A percentile compares a stretch with the other conserved stretches of the same genome.
Evolutionary conservation across 352 stramenopile genomes (phyloP).

Genomic region (Aphanomyces cochlioides): DNA sequence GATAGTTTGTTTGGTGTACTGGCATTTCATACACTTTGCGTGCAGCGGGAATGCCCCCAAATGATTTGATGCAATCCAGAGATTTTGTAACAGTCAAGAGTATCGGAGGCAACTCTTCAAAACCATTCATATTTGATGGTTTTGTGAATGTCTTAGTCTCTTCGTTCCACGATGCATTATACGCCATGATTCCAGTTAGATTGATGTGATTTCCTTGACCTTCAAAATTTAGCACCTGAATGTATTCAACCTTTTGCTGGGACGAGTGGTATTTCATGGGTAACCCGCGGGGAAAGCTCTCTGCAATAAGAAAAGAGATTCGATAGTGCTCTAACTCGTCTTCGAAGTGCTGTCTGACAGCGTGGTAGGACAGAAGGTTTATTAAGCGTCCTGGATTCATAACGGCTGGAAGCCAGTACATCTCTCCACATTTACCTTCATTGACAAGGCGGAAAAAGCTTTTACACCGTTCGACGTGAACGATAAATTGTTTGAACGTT

Average conservation of each 20-base stretch:
- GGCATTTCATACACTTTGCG: conserved; percentile 17
- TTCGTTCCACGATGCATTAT: conserved; percentile 22
- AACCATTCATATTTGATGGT: background rate
- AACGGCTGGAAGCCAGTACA: conserved; percentile 25
- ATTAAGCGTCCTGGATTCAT: background rate
- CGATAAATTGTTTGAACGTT: background rate
- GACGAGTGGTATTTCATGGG: too few relatives aligned
- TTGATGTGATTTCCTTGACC: background rate
- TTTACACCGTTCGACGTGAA: conserved; percentile 7
- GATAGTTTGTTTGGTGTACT: conserved; percentile 12
- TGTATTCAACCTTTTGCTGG: too few relatives aligned
- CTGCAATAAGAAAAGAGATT: conserved; percentile 6
- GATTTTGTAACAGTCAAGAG: background rate
- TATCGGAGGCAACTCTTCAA: conserved; percentile 19
- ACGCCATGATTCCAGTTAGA: conserved; percentile 12
- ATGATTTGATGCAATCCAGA: background rate
- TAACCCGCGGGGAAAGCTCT: background rate
- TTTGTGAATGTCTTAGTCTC: background rate
- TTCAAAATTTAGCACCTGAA: background rate
- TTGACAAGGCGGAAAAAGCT: conserved; percentile 12
- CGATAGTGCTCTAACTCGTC: too few relatives aligned
- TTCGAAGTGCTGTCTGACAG: background rate
- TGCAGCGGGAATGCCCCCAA: background rate
- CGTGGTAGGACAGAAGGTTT: conserved; percentile 13
- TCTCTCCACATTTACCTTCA: background rate